Conservation (phyloP, 257 asterid genomes). For the Ilex asprella region DNA sequence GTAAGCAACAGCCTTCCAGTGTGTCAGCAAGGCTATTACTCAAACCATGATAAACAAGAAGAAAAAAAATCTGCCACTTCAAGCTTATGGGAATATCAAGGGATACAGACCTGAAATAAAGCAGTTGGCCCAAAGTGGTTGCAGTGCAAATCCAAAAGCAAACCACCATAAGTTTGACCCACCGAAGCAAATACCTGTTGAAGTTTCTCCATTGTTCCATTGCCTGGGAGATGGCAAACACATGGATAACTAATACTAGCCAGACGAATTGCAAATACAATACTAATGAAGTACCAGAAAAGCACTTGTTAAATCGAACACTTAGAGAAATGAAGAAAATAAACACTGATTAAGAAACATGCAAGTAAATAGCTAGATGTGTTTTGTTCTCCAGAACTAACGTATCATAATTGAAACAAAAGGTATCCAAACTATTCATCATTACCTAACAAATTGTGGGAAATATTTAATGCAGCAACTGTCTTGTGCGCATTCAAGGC, state of each 20-base stretch:
- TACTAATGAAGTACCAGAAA: too few relatives aligned
- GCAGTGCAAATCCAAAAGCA: constrained; percentile 70
- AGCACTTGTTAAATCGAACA: too few relatives aligned
- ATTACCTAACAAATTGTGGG: constrained; percentile 87
- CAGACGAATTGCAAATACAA: too few relatives aligned
- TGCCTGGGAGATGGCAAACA: constrained; percentile 43
- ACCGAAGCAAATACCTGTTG: constrained; percentile 66
- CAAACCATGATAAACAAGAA: too few relatives aligned
- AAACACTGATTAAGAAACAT: too few relatives aligned
- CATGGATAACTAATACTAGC: neutral
- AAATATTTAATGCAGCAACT: constrained; percentile 76
- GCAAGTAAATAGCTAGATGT: too few relatives aligned
- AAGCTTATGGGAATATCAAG: neutral
- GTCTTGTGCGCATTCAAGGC: constrained; percentile 73
- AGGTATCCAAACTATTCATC: neutral
- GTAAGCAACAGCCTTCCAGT: neutral
- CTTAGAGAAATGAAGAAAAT: too few relatives aligned
- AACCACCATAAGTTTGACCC: constrained; percentile 71
- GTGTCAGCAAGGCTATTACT: neutral
- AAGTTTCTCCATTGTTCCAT: constrained; percentile 71
- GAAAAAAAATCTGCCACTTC: neutral
- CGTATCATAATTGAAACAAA: too few relatives aligned
- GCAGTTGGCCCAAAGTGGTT: constrained; percentile 84
- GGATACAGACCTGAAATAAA: constrained; percentile 57
- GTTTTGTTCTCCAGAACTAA: too few relatives aligned